These are phyloP conservation scores for Suillus americanus DNA, from an alignment of 768 basidiomycete genomes.

Conservation along the genomic window DNA sequence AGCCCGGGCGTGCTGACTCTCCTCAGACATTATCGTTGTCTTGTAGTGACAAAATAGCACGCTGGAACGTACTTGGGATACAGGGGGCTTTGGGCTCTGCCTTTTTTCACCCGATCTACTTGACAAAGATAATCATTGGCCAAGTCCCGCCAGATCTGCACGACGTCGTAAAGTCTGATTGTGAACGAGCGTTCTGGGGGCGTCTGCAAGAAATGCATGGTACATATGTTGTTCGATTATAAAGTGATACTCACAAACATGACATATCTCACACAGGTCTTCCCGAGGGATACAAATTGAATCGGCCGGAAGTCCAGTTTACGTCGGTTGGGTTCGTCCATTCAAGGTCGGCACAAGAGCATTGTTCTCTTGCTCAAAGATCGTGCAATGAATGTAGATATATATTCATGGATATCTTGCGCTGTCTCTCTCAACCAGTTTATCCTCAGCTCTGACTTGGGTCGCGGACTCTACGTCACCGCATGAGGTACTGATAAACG, in stretches of 20 bases:
- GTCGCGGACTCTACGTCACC: slow-evolving; percentile 46
- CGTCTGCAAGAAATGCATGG: slow-evolving; percentile 49
- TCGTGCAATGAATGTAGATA: slow-evolving; percentile 73
- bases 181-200: slow-evolving; percentile 63
- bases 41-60: slow-evolving; percentile 92
- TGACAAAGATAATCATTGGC: slow-evolving; percentile 67
- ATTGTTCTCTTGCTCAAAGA: slow-evolving; percentile 26
- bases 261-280: slow-evolving; percentile 36
- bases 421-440: slow-evolving; percentile 4
- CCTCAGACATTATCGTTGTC: slow-evolving; percentile 83
- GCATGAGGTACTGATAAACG: slow-evolving; percentile 73
- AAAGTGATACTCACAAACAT: not conserved
- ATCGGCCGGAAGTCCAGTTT: slow-evolving; percentile 54
- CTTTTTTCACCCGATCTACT: slow-evolving; percentile 61
- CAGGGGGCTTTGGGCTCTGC: slow-evolving; percentile 76
- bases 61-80: slow-evolving; percentile 81
- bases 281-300: slow-evolving; percentile 47
- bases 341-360: slow-evolving; percentile 37
- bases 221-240: slow-evolving; percentile 16
- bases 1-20: slow-evolving; percentile 91
- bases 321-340: slow-evolving; percentile 60
- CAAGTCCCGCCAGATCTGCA: slow-evolving; percentile 51
- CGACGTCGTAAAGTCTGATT: slow-evolving; percentile 53
- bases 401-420: not conserved
- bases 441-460: slow-evolving; percentile 65